Evolutionary conservation across 2,329 filamentous ascomycete species (phyloP).

Genomic region (Claviceps africana): DNA sequence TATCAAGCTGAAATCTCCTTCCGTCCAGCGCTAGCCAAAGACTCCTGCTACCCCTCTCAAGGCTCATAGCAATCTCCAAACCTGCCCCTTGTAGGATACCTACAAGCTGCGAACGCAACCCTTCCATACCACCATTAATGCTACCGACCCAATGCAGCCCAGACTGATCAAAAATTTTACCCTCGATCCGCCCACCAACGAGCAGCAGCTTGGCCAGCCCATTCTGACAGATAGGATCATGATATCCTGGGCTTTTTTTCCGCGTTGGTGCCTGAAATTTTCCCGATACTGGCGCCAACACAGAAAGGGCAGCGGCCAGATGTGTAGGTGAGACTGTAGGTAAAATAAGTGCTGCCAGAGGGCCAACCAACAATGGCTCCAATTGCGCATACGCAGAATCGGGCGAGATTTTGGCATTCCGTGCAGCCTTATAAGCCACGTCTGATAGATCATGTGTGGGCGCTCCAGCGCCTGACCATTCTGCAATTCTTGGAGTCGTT

Average conservation of each 20-base stretch:
- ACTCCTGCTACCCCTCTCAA: conserved; percentile 69
- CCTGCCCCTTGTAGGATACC: conserved; percentile 68
- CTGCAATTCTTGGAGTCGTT: conserved; percentile 17
- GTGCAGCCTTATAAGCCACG: conserved; percentile 36
- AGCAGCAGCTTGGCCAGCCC: conserved; percentile 79
- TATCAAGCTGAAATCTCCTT: conserved; percentile 65
- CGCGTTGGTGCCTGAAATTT: conserved; percentile 67
- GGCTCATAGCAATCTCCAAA: conserved; percentile 57
- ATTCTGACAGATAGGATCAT: conserved; percentile 65
- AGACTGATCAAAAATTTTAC: conserved; percentile 64
- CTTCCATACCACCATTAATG: conserved; percentile 69
- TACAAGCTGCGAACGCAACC: conserved; percentile 69
- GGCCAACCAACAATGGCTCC: conserved; percentile 65
- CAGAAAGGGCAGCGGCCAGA: conserved; percentile 63
- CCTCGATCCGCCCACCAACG: conserved; percentile 76
- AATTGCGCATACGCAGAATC: conserved; percentile 43
- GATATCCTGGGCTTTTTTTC: conserved; percentile 63
- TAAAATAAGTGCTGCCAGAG: conserved; percentile 65
- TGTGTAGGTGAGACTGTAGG: conserved; percentile 74
- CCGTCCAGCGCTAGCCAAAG: conserved; percentile 83
- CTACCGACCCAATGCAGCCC: conserved; percentile 53
- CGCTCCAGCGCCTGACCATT: conserved; percentile 17
- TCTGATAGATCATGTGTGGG: conserved; percentile 39
- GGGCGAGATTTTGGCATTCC: conserved; percentile 19
- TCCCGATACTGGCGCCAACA: conserved; percentile 58